Percentiles rank a stretch among this genome's conserved stretches.
Evolutionary conservation across 1,139 yeast genomes (phyloP).

Genomic region (Starmera stellimalicola): DNA sequence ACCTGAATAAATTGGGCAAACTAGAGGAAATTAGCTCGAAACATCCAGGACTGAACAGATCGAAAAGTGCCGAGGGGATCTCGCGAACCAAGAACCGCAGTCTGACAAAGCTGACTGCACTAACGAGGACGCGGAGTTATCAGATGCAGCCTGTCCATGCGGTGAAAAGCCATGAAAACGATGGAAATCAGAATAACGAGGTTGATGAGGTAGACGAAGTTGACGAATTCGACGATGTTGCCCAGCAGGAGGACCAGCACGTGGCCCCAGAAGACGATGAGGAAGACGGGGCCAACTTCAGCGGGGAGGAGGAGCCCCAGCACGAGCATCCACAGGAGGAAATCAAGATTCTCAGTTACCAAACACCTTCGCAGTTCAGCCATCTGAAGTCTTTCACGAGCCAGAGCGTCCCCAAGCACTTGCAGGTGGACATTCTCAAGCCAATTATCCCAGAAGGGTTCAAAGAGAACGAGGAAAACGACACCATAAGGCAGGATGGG

Average conservation of each 20-base stretch:
- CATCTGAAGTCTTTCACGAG: conserved; percentile 5
- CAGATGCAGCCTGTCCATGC: conserved; percentile 11
- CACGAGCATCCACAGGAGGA: background rate
- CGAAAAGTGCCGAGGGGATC: conserved; percentile 16
- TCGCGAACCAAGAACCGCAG: conserved; percentile 10
- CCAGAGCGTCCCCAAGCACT: background rate
- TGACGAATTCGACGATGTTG: conserved; percentile 28
- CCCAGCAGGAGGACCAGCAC: conserved; percentile 8
- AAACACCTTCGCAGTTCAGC: conserved; percentile 17
- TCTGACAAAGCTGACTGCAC: conserved; percentile 11
- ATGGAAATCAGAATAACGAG: conserved; percentile 20
- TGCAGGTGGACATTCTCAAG: background rate
- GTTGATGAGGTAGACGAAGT: conserved; percentile 28
- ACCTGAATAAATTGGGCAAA: conserved; percentile 16
- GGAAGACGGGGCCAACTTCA: background rate
- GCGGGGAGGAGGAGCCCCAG: background rate
- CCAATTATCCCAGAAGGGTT: background rate
- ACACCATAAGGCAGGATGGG: background rate
- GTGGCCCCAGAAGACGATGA: background rate
- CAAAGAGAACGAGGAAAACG: background rate
- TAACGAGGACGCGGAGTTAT: conserved; percentile 14
- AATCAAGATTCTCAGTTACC: conserved; percentile 11
- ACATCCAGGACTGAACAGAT: conserved; percentile 14
- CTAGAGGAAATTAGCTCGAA: conserved; percentile 9
- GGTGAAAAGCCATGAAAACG: conserved; percentile 15